Base-by-base conservation (phyloP, 1,284 basidiomycete species). In the Melampsora occidentalis region DNA sequence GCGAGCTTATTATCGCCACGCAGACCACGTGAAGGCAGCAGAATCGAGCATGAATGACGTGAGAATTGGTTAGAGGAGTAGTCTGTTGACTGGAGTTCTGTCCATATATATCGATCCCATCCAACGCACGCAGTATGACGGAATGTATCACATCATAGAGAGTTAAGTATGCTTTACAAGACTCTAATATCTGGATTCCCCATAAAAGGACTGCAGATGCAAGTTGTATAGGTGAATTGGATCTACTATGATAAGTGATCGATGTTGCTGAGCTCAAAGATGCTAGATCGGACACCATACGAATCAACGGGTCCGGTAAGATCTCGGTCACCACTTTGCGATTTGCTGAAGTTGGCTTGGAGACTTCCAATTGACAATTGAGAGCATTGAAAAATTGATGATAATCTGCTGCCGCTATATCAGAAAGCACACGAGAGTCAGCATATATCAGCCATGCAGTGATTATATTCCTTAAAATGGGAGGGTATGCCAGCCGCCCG, bases 151-250 rank as follows among this genome's bases (percentile, higher is more conserved):
- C 49, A 20, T 76, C 67, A 33, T 59, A 64, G 18, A 76, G 59
- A n/a, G 65, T 39, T 62, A 39, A 20, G 25, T 76, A 53, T 9
- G 65, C 67, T 28, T 76, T 65, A 22, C 57, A 76, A 16, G 59
- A 28, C 68, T 76, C 73, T 28, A 76, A 42, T 28, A 76, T 53
- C 59, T 64, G 67, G n/a, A 76, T 53, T 61, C 59, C 73, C 66
- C 66, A 76, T 59, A 57, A 51, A n/a, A 76, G 67, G 20, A 69
- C 25, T 42, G 73, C 57, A 42, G 73, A 76, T 33, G 59, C 73
- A 46, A 76, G 42, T 42, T 68, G 57, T n/a, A 22, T 22, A 22
- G 73, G 67, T 62, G 62, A 66, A 14, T 64, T 46, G 0, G 59
- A 53, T 51, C 39, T 39, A 49, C 28, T 42, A 22, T 18, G 62